Base-by-base conservation (phyloP, 1,284 basidiomycete species). In the Megacollybia platyphylla region DNA sequence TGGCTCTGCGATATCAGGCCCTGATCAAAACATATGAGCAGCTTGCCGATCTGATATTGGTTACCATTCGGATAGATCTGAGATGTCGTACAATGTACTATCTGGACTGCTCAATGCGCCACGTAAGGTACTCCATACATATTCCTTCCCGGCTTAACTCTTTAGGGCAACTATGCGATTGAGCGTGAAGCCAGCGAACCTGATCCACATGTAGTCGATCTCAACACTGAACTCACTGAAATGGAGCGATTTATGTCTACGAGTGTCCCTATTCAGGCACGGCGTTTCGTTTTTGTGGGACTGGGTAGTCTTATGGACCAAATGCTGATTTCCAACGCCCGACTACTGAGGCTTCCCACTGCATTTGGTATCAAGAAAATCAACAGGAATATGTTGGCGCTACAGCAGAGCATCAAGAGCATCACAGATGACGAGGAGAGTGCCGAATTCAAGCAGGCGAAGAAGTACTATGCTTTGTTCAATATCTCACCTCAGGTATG, bases 341-440 rank as follows among this genome's bases (percentile, higher is more conserved):
- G 78, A 17, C 64, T 76, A 44, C 72, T 98, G 45, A 76, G 74
- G 18, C 58, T 72, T 10, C 79, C 82, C 9, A 97, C 92, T 52
- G 57, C 65, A 0, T 75, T 80, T 44, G 94, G 94, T 0, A 77
- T 92, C 48, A 78, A 80, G 54, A 97, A 97, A 64, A 86, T 97
- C 57, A 64, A 81, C 52, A 78, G 92, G 36, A 96, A 97, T 60
- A 85, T 97, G 37, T 68, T 92, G 18, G 87, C 93, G 9, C 70
- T 98, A 18, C 92, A 96, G 57, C 94, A 98, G 58, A 87, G 88
- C 52, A 72, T 97, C 51, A 89, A 90, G 55, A 81, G 83, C 7
- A 74, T 93, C 42, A 73, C 76, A 2, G 65, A 73, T 42, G 73
- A 75, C 44, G 64, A 66, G 39, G 67, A 71, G 43, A 71, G 78